These are phyloP conservation scores for Gentiana straminea DNA, from an alignment of 257 asterid species.

Conservation along the genomic window DNA sequence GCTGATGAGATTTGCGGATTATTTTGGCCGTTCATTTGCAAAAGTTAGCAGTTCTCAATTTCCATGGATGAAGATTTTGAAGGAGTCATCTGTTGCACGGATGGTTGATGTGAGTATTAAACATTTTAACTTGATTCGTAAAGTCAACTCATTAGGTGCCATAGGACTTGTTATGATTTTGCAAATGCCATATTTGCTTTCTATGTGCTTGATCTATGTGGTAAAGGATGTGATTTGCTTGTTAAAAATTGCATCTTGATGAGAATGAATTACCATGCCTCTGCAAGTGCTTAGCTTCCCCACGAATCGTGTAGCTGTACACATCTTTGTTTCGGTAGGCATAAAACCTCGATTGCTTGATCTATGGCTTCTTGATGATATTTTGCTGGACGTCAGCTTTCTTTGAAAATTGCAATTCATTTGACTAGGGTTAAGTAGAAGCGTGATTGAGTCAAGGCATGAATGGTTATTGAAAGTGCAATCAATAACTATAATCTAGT, in stretches of 20 bases:
- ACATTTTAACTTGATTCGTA: neutral
- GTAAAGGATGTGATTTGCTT: neutral
- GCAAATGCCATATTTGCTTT: neutral
- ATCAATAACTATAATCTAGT: neutral
- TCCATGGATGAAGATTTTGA: constrained; percentile 35
- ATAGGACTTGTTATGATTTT: neutral
- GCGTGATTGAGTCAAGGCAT: no score
- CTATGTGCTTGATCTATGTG: constrained; percentile 2
- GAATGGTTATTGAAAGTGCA: neutral
- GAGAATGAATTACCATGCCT: neutral
- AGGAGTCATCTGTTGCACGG: constrained; percentile 23
- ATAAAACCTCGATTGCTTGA: neutral
- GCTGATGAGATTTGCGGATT: constrained; percentile 34
- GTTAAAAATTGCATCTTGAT: neutral
- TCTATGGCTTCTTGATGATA: neutral
- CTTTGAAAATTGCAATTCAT: neutral
- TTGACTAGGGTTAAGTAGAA: no score
- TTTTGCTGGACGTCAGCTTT: neutral
- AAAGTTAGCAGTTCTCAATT: constrained; percentile 27
- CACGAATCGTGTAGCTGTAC: neutral
- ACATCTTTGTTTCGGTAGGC: neutral
- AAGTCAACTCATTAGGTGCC: neutral
- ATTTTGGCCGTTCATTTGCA: constrained; percentile 28
- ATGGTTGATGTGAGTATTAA: constrained; percentile 27
- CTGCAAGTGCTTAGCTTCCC: neutral